phyloP scores from a whole-genome alignment of 495 filamentous ascomycete genomes.

The Daldinia childiae region DNA sequence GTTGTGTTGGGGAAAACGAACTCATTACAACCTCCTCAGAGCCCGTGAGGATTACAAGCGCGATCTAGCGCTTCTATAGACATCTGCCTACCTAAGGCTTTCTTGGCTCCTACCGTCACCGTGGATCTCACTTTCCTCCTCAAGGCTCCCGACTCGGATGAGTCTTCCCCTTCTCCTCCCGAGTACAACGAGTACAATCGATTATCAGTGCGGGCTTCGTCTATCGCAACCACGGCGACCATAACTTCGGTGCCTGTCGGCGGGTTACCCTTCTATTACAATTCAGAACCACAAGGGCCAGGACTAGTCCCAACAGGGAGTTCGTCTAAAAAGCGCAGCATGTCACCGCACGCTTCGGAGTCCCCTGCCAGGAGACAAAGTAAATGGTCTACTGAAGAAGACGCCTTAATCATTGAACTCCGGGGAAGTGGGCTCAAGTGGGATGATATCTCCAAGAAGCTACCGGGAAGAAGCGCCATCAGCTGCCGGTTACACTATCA shows the following conservation, averaged over 20 bases:
- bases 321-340: slow-evolving; percentile 53
- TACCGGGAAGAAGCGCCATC: slow-evolving; percentile 91
- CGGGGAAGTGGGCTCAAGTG: slow-evolving; percentile 93
- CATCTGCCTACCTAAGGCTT: slow-evolving; percentile 42
- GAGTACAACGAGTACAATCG: slow-evolving; percentile 64
- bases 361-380: slow-evolving; percentile 93
- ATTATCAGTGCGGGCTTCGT: slow-evolving; percentile 55
- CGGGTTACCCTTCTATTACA: slow-evolving; percentile 34
- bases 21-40: slow-evolving; percentile 15
- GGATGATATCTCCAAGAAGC: slow-evolving; percentile 93
- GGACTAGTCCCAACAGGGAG: slow-evolving; percentile 27
- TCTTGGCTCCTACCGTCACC: slow-evolving; percentile 66
- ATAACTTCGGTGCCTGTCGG: slow-evolving; percentile 29
- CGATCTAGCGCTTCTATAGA: slow-evolving; percentile 45
- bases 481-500: slow-evolving; percentile 96
- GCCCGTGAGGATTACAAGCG: slow-evolving; percentile 29
- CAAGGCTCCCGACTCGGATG: slow-evolving; percentile 82
- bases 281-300: slow-evolving; percentile 27
- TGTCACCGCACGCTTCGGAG: slow-evolving; percentile 67
- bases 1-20: slow-evolving; percentile 17
- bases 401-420: slow-evolving; percentile 87
- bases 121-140: slow-evolving; percentile 91
- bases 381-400: slow-evolving; percentile 94
- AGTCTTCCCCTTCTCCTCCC: slow-evolving; percentile 67
- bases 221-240: slow-evolving; percentile 49